Evolutionary conservation across 208 protist genomes (phyloP).

Genomic region (Leishmania tropica): DNA sequence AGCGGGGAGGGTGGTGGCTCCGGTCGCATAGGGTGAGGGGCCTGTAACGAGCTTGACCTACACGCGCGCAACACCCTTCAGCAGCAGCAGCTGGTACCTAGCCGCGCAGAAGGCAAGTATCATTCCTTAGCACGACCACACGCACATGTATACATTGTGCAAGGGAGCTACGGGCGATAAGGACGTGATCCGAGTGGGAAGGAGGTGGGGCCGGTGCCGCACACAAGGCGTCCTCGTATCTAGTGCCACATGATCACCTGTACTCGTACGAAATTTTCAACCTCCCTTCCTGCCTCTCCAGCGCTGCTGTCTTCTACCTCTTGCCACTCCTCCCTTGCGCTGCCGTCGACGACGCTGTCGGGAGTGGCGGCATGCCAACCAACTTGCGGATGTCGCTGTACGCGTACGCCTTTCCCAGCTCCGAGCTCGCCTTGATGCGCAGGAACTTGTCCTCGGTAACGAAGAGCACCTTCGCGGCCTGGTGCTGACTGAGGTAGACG

Average conservation of each 20-base stretch:
- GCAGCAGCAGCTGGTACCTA: background rate
- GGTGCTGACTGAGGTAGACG: conserved; percentile 53
- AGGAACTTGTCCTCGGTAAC: conserved; percentile 87
- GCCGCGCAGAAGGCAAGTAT: background rate
- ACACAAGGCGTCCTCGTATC: background rate
- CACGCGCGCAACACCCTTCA: background rate
- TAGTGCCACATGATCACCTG: background rate
- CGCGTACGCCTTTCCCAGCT: conserved; percentile 55
- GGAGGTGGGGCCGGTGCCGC: background rate
- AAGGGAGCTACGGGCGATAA: too few relatives aligned
- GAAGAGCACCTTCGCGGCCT: conserved; percentile 54
- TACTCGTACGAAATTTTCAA: background rate
- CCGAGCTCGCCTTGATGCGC: conserved; percentile 66
- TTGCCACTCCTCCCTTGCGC: background rate
- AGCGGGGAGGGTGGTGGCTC: background rate
- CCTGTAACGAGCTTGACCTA: too few relatives aligned
- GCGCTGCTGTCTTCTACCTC: background rate
- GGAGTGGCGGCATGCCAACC: conserved; percentile 33
- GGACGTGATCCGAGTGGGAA: background rate
- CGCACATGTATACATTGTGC: background rate
- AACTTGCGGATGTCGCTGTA: conserved; percentile 49
- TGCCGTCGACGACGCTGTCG: background rate
- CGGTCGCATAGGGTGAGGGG: background rate
- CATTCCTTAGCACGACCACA: background rate
- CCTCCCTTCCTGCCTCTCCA: background rate